Evolutionary conservation across 805 yeast genomes (phyloP).

Genomic region (Wickerhamiella bombiphila): DNA sequence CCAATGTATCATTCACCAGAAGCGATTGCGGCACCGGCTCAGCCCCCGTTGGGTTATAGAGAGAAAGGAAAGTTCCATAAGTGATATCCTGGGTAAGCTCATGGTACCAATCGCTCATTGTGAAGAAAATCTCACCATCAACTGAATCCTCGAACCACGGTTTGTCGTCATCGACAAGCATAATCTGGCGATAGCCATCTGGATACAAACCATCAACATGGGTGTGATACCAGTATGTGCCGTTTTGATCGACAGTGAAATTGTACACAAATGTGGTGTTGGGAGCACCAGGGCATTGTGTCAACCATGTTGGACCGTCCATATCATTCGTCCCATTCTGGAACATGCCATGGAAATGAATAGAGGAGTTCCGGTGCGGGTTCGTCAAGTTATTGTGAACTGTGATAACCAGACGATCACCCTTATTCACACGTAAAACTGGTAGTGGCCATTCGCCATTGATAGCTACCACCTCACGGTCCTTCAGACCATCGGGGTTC

Average conservation of each 20-base stretch:
- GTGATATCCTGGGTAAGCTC: slow-evolving; percentile 35
- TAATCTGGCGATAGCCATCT: slow-evolving; percentile 53
- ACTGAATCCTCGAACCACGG: slow-evolving; percentile 47
- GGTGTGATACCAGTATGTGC: slow-evolving; percentile 96
- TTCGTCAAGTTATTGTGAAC: slow-evolving; percentile 61
- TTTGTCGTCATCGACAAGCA: slow-evolving; percentile 57
- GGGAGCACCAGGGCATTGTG: slow-evolving; percentile 88
- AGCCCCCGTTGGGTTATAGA: slow-evolving; percentile 92
- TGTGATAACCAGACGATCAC: slow-evolving; percentile 62
- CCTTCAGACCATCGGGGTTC: slow-evolving; percentile 43
- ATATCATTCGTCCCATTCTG: slow-evolving; percentile 56
- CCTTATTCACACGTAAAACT: slow-evolving; percentile 54
- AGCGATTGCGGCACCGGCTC: slow-evolving; percentile 86
- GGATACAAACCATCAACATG: slow-evolving; percentile 83
- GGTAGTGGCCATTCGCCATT: slow-evolving; percentile 81
- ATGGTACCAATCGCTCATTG: slow-evolving; percentile 85
- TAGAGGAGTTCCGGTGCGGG: slow-evolving; percentile 42
- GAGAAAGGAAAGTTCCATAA: slow-evolving; percentile 40
- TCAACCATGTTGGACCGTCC: slow-evolving; percentile 85
- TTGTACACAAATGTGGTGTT: slow-evolving; percentile 64
- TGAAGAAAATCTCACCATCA: slow-evolving; percentile 62
- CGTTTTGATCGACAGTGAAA: slow-evolving; percentile 78
- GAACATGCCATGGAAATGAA: slow-evolving; percentile 93
- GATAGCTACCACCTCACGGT: slow-evolving; percentile 42
- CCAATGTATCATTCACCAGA: slow-evolving; percentile 64